These are phyloP conservation scores for Trichoderma orchidacearum DNA, from an alignment of 495 filamentous ascomycete species.

Conservation along the genomic window DNA sequence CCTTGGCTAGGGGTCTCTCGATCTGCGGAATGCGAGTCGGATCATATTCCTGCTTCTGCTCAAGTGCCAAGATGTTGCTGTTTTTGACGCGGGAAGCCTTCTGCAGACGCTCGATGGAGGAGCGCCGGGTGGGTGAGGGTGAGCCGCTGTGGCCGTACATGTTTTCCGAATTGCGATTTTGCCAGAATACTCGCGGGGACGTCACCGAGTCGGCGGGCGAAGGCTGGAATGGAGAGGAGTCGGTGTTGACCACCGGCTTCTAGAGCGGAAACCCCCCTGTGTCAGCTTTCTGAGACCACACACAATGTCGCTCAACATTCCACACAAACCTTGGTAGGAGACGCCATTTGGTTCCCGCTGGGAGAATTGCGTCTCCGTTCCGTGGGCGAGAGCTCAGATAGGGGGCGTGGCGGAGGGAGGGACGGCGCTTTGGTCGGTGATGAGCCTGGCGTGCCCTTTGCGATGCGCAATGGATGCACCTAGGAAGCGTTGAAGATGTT, in stretches of 20 bases:
- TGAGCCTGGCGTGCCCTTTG: constrained; percentile 33
- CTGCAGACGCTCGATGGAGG: constrained; percentile 87
- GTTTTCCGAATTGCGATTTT: constrained; percentile 65
- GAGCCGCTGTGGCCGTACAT: constrained; percentile 40
- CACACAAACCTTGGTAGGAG: constrained; percentile 39
- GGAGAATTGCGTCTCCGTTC: constrained; percentile 58
- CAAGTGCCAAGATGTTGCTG: constrained; percentile 84
- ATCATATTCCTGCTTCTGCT: constrained; percentile 82
- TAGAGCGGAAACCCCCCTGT: constrained; percentile 7
- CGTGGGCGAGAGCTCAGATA: constrained; percentile 44
- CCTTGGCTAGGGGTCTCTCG: constrained; percentile 64
- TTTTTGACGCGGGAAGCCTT: constrained; percentile 91
- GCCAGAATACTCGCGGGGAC: constrained; percentile 76
- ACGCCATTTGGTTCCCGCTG: constrained; percentile 49
- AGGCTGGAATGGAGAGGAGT: constrained; percentile 64
- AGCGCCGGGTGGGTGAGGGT: constrained; percentile 57
- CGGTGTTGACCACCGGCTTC: constrained; percentile 42
- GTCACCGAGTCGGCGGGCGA: constrained; percentile 52
- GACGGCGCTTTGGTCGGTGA: constrained; percentile 33
- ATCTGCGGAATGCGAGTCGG: constrained; percentile 59
- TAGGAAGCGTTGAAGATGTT: constrained; percentile 6
- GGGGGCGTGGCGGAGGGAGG: constrained; percentile 34
- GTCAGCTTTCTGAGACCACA: constrained; percentile 2
- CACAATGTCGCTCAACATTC: not conserved
- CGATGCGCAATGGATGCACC: constrained; percentile 46